phyloP scores from a whole-genome alignment of 306 rosid species.

The Cucumis melo region DNA sequence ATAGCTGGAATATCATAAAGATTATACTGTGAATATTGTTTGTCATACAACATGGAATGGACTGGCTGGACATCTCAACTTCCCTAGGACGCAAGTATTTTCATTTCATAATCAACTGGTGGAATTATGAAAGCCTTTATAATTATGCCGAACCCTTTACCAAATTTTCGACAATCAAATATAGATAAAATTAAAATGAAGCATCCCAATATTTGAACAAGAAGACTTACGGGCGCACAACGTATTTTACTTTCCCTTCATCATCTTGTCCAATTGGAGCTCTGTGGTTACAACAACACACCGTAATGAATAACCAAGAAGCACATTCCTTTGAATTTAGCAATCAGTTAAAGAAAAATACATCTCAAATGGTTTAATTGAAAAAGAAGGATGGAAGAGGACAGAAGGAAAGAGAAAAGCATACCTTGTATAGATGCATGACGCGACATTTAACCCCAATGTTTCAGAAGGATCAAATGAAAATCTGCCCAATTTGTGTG shows the following conservation, averaged over 20 bases:
- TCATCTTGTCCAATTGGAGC: constrained; percentile 69
- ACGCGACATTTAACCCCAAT: constrained; percentile 76
- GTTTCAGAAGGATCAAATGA: constrained; percentile 60
- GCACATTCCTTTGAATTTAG: background rate
- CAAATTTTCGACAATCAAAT: background rate
- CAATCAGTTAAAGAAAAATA: background rate
- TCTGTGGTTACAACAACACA: constrained; percentile 24
- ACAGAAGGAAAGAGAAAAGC: constrained; percentile 3
- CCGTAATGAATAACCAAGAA: background rate
- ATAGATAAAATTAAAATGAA: constrained; percentile 2
- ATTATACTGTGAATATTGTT: background rate
- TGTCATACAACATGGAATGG: background rate
- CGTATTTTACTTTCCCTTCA: constrained; percentile 70
- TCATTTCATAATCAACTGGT: background rate
- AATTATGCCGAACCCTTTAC: background rate
- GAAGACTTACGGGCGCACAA: constrained; percentile 75
- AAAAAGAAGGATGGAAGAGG: background rate
- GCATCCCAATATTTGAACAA: constrained; percentile 5
- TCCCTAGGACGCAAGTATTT: background rate
- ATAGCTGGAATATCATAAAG: background rate
- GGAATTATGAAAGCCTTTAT: background rate
- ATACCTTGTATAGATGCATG: constrained; percentile 77
- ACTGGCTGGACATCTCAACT: background rate
- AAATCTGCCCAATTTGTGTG: constrained; percentile 34
- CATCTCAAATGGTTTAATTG: background rate